Evolutionary conservation across 140 eudicot species (phyloP).

Genomic region (Anethum foeniculum): DNA sequence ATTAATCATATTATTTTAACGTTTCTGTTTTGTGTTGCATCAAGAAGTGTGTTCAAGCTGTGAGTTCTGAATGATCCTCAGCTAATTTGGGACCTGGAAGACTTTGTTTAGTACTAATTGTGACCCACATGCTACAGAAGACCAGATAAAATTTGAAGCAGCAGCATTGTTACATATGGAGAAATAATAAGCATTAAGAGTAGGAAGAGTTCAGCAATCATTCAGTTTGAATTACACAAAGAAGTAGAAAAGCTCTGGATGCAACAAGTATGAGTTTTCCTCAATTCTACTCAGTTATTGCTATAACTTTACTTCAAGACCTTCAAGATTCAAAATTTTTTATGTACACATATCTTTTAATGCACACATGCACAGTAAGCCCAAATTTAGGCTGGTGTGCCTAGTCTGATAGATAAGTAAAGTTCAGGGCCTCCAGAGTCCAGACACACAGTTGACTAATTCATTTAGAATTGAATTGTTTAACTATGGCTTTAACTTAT

Average conservation of each 20-base stretch:
- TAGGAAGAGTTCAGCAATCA: too few species aligned
- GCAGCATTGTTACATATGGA: too few species aligned
- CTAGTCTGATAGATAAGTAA: too few species aligned
- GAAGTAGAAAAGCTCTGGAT: too few species aligned
- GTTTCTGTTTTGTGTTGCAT: background rate
- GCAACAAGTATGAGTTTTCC: too few species aligned
- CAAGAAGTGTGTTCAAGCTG: background rate
- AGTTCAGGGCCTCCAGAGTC: too few species aligned
- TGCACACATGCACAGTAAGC: conserved; percentile 54
- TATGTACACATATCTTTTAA: background rate
- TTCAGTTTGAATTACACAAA: too few species aligned
- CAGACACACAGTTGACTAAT: background rate
- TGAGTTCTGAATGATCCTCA: background rate
- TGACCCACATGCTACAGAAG: background rate
- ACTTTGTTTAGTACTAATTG: background rate
- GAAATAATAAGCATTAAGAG: too few species aligned
- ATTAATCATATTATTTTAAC: too few species aligned
- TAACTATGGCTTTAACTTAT: background rate
- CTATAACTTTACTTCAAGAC: too few species aligned
- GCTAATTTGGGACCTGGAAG: background rate
- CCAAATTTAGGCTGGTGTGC: conserved; percentile 10
- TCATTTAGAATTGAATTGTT: background rate
- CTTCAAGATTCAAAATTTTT: background rate
- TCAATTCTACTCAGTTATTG: too few species aligned
- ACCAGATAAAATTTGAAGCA: too few species aligned